Conservation (phyloP, 2,329 filamentous ascomycete species). For the Colletotrichum gloeosporioides region DNA sequence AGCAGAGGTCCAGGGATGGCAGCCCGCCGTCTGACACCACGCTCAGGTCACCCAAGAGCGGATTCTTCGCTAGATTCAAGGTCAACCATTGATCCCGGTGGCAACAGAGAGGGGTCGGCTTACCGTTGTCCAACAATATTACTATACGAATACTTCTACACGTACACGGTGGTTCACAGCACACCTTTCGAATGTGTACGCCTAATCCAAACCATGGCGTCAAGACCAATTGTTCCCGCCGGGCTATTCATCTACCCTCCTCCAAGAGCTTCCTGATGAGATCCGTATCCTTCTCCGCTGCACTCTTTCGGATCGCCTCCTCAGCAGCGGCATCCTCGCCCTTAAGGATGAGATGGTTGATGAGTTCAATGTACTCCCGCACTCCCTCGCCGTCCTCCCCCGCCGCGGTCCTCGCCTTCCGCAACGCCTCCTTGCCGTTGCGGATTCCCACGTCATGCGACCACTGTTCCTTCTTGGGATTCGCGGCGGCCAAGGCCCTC, state of each 20-base stretch:
- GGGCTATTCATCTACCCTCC: slow-evolving; percentile 39
- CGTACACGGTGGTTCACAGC: background rate
- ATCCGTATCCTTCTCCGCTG: slow-evolving; percentile 52
- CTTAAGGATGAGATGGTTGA: slow-evolving; percentile 52
- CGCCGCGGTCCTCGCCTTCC: slow-evolving; percentile 52
- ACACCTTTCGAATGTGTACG: background rate
- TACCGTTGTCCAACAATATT: background rate
- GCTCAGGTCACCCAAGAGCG: slow-evolving; percentile 32
- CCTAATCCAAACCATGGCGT: background rate
- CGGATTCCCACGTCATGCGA: slow-evolving; percentile 62
- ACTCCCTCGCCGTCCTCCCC: slow-evolving; percentile 64
- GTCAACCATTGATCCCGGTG: slow-evolving; percentile 5
- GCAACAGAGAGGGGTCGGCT: background rate
- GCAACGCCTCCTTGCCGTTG: slow-evolving; percentile 59
- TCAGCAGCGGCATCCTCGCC: slow-evolving; percentile 33
- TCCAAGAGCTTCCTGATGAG: slow-evolving; percentile 55
- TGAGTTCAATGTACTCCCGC: slow-evolving; percentile 64
- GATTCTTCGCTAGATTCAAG: slow-evolving; percentile 50
- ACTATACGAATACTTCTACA: background rate
- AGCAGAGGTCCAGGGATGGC: slow-evolving; percentile 9
- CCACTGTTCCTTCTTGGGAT: slow-evolving; percentile 52
- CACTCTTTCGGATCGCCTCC: slow-evolving; percentile 47
- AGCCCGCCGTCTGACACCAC: slow-evolving; percentile 23
- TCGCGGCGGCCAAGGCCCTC: slow-evolving; percentile 16
- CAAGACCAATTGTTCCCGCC: slow-evolving; percentile 18